These are phyloP conservation scores for Orbilia oligospora DNA, from an alignment of 2,329 filamentous ascomycete species.

Conservation along the genomic window DNA sequence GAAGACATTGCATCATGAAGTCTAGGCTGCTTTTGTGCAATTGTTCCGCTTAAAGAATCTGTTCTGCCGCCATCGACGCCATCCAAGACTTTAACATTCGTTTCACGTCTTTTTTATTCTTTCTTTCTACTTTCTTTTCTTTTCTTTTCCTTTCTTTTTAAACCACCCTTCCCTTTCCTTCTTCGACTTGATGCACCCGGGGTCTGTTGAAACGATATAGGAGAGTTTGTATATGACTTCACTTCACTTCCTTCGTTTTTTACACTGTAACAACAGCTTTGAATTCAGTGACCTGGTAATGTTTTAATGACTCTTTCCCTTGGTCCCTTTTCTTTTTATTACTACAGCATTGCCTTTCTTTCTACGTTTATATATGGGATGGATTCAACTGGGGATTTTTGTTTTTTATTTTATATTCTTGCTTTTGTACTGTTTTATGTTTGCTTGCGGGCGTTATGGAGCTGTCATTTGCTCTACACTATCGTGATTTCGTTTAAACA, in stretches of 20 bases:
- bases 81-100: slow-evolving; percentile 35
- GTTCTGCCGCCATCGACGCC: slow-evolving; percentile 11
- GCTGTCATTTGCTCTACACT: slow-evolving; percentile 36
- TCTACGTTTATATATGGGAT: slow-evolving; percentile 38
- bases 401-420: background rate
- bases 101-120: slow-evolving; percentile 13
- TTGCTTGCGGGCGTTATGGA: slow-evolving; percentile 56
- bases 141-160: slow-evolving; percentile 20
- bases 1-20: slow-evolving; percentile 61
- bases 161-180: slow-evolving; percentile 20
- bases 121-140: slow-evolving; percentile 21
- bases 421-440: slow-evolving; percentile 1
- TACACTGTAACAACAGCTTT: slow-evolving; percentile 59
- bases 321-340: slow-evolving; percentile 14
- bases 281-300: slow-evolving; percentile 55
- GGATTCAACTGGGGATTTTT: slow-evolving; percentile 41
- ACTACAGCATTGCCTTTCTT: slow-evolving; percentile 52
- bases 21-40: slow-evolving; percentile 60
- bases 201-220: slow-evolving; percentile 60
- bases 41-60: slow-evolving; percentile 47
- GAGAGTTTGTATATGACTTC: slow-evolving; percentile 58
- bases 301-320: slow-evolving; percentile 52
- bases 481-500: slow-evolving; percentile 35
- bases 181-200: slow-evolving; percentile 39
- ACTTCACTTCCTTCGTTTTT: slow-evolving; percentile 39